Base-by-base conservation (phyloP, 441 rosid species). In the Adansonia madagascariensis region DNA sequence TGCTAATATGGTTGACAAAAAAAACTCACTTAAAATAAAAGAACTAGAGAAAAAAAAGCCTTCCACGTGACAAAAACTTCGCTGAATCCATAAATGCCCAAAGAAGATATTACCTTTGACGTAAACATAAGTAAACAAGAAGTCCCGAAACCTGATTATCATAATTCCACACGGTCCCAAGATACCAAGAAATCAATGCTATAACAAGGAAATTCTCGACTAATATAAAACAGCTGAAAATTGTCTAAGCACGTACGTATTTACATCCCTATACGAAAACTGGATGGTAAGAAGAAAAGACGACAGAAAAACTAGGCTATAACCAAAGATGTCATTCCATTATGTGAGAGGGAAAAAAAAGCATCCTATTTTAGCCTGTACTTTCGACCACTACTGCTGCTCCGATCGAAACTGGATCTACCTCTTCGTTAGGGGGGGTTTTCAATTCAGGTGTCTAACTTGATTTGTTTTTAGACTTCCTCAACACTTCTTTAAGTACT, bases 401-500 rank as follows among this genome's bases (percentile, higher is more conserved):
- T 27, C 18, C 1, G 9, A 6, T n/a, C 17, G 8, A 65, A 52
- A 31, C 15, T 64, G 62, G 50, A 1, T 20, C 67, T 24, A 55
- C 53, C 27, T 27, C 31, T 4, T 20, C 2, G 7, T 50, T 15
- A 49, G 3, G 18, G 43, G 6, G 49, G 24, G n/a, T 4, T 35
- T 50, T 59, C 46, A 75, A 47, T n/a, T 3, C 35, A 65, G 39
- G 11, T n/a, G 79, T 57, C 35, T 77, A 35, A 22, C 50, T 49
- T 35, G 46, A 61, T 47, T 52, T 76, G 74, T 44, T 74, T 75
- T 78, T 85, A 0, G 92, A 81, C 52, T 86, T 83, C 75, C 55
- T 71, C 74, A 88, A 76, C 41, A 88, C 91, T 52, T 91, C 82
- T 75, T 81, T 85, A 35, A 89, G 83, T 43, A 87, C 95, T 71